phyloP scores from a whole-genome alignment of 2,329 filamentous ascomycete species.

The Chaetomiaceae sp. region DNA sequence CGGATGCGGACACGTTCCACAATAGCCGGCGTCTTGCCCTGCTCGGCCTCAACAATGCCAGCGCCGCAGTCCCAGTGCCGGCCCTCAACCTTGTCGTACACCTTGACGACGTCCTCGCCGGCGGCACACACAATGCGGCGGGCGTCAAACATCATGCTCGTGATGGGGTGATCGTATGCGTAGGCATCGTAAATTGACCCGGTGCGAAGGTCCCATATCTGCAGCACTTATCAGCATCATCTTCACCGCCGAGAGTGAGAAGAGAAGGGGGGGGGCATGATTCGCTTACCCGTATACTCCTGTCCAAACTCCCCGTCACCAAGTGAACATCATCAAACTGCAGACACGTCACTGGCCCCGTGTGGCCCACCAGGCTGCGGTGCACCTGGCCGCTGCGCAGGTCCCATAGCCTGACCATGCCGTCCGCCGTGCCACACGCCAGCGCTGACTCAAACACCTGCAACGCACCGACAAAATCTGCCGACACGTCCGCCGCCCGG shows the following conservation, averaged over 20 bases:
- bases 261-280: too few relatives aligned
- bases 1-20: conserved; percentile 86
- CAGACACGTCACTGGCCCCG: conserved; percentile 85
- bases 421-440: conserved; percentile 93
- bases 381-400: conserved; percentile 95
- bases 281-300: conserved; percentile 88
- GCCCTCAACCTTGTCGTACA: conserved; percentile 96
- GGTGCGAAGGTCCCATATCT: conserved; percentile 99
- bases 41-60: conserved; percentile 65
- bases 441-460: conserved; percentile 96
- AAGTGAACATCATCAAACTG: conserved; percentile 96
- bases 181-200: conserved; percentile 94
- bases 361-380: conserved; percentile 90
- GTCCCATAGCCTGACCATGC: conserved; percentile 97
- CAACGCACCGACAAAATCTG: conserved; percentile 89
- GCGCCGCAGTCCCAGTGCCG: conserved; percentile 95
- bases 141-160: conserved; percentile 94
- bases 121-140: conserved; percentile 86
- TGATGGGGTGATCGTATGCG: conserved; percentile 87
- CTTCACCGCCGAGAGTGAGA: not conserved
- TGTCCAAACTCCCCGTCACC: conserved; percentile 86
- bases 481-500: conserved; percentile 68
- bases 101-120: conserved; percentile 89
- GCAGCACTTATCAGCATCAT: conserved; percentile 25
- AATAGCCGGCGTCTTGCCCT: conserved; percentile 59